Evolutionary conservation across 192 early-diverging fungal species (phyloP).

Genomic region (Rhizophagus sp.): DNA sequence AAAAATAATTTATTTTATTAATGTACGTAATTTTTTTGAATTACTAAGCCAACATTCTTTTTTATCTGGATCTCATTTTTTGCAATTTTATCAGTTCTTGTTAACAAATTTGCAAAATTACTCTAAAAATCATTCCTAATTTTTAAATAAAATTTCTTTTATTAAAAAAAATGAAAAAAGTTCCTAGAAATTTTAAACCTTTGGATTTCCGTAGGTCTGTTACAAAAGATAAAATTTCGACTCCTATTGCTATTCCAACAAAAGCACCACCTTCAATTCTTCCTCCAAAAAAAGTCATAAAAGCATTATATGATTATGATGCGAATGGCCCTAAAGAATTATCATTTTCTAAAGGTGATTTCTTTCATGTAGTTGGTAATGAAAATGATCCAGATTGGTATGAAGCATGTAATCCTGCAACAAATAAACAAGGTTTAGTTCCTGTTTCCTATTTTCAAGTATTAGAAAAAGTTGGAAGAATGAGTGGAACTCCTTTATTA

Average conservation of each 20-base stretch:
- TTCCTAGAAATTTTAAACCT: constrained; percentile 23
- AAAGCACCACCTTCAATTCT: constrained; percentile 32
- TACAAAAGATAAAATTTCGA: constrained; percentile 30
- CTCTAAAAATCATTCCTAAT: no score
- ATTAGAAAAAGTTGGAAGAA: constrained; percentile 50
- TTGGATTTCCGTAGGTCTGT: constrained; percentile 27
- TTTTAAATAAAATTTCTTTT: no score
- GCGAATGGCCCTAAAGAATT: constrained; percentile 61
- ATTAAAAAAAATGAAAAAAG: constrained; percentile 10
- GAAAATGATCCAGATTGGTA: constrained; percentile 74
- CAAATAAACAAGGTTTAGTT: constrained; percentile 68
- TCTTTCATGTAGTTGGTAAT: constrained; percentile 73
- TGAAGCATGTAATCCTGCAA: constrained; percentile 73
- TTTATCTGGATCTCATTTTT: no score
- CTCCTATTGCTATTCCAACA: constrained; percentile 13
- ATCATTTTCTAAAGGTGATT: constrained; percentile 76
- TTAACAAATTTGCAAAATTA: no score
- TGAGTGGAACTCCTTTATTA: constrained; percentile 27
- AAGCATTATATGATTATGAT: constrained; percentile 67
- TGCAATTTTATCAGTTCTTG: no score
- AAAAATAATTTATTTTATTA: not conserved
- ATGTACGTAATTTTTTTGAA: no score
- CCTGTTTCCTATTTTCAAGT: constrained; percentile 75
- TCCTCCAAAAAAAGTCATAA: constrained; percentile 73
- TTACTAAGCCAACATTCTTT: no score